Base-by-base conservation (phyloP, 2,329 filamentous ascomycete genomes). In the Fusarium sp. region DNA sequence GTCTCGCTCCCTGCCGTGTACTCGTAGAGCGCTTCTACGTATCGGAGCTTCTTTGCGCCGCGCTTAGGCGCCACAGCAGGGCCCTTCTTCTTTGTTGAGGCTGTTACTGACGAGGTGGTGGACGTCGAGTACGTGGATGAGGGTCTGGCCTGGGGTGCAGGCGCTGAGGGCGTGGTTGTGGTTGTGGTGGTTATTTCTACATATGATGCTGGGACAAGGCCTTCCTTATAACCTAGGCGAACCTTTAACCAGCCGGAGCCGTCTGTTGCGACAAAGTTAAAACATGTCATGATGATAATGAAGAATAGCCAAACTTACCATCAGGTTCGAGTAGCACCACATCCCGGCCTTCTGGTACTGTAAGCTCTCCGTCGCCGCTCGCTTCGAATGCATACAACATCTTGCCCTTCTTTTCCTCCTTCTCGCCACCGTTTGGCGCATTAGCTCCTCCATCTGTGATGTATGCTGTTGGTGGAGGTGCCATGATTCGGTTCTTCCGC, bases 161-260 rank as follows among this genome's bases (percentile, higher is more conserved):
- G 82, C 12, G 86, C 83, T 4, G 83, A 82, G 35, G 76, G 58
- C 8, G 85, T 82, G 17, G 83, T 80, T 9, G 85, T 82, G 17
- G 83, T 80, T 36, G 85, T 75, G 4, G 89, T 83, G 29, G 87
- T 83, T 11, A 92, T 80, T 77, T 98, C 95, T 51, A 98, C 87
- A 81, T 99, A 99, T 7, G 92, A 89, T 7, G 95, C 89, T 1
- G 96, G 96, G 1, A 99, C 95, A 29, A 98, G 88, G 40, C 96
- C 96, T 83, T 96, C 92, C 75, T 91, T 91, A 74, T 88, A 89
- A 20, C 92, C 93, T 36, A 89, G 88, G 60, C 93, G 92, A 67
- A 99, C 91, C 81, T 93, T 96, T 77, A 94, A 89, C 96, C 96
- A 99, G 46, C 96, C 96, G 44, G 92, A 92, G 67, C 96, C 96